A percentile compares a stretch with the other conserved stretches of the same genome.
These are phyloP conservation scores for Xerocomus amazonicus DNA, from an alignment of 1,284 basidiomycete genomes.

Conservation along the genomic window DNA sequence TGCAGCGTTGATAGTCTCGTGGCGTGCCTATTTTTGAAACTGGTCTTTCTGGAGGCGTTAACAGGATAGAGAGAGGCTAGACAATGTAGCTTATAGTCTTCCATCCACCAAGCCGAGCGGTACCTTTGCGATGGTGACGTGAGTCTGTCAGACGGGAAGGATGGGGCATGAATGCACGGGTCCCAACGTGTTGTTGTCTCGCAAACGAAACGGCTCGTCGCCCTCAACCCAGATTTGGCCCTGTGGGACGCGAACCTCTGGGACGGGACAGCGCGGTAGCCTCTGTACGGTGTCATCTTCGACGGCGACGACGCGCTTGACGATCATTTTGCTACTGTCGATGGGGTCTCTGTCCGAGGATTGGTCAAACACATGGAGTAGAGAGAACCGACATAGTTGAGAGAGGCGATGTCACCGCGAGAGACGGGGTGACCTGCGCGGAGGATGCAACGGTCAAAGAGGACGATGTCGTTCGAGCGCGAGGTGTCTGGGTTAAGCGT, in stretches of 20 bases:
- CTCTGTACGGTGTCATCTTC: constrained; percentile 65
- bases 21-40: constrained; percentile 18
- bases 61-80: constrained; percentile 49
- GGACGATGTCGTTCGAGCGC: constrained; percentile 52
- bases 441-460: constrained; percentile 57
- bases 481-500: constrained; percentile 73
- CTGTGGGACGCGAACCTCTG: constrained; percentile 50
- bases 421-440: constrained; percentile 36
- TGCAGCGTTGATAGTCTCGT: constrained; percentile 41
- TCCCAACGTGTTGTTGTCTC: constrained; percentile 72
- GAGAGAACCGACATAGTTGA: constrained; percentile 41
- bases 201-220: constrained; percentile 42
- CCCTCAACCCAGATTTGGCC: constrained; percentile 77
- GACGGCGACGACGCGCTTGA: constrained; percentile 67
- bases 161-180: constrained; percentile 43
- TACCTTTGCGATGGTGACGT: constrained; percentile 39
- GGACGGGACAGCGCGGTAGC: constrained; percentile 65
- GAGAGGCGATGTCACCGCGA: constrained; percentile 63
- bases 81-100: constrained; percentile 53
- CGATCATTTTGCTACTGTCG: constrained; percentile 48
- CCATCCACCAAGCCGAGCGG: constrained; percentile 62
- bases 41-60: constrained; percentile 29
- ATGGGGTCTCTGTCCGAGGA: constrained; percentile 51
- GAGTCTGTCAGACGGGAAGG: not conserved
- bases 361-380: not conserved